Evolutionary conservation across 2,329 filamentous ascomycete species (phyloP).

Genomic region (Microcyclospora tardicrescens): DNA sequence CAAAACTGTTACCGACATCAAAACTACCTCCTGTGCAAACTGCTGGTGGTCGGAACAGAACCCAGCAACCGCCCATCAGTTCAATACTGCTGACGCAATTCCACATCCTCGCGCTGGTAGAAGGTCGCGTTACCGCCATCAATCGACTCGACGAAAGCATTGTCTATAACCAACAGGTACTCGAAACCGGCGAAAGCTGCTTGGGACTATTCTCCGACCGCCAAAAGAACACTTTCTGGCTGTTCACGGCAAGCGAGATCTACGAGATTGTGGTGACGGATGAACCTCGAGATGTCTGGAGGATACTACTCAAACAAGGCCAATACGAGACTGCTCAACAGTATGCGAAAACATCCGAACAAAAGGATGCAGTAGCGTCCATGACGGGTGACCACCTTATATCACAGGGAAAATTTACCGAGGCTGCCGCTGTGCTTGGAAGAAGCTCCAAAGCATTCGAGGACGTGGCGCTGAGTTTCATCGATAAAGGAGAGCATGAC

Average conservation of each 20-base stretch:
- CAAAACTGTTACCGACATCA: conserved; percentile 62
- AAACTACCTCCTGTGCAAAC: conserved; percentile 59
- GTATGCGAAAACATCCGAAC: conserved; percentile 64
- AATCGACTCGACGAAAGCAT: conserved; percentile 77
- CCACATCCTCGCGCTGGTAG: conserved; percentile 76
- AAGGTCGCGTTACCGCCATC: conserved; percentile 68
- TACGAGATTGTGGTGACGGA: conserved; percentile 86
- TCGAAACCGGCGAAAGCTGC: conserved; percentile 64
- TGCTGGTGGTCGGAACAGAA: conserved; percentile 49
- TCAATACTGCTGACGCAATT: conserved; percentile 83
- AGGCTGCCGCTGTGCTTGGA: conserved; percentile 83
- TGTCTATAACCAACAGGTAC: conserved; percentile 76
- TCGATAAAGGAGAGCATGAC: conserved; percentile 81
- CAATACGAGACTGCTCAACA: conserved; percentile 80
- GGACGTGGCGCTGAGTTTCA: conserved; percentile 80
- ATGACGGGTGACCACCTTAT: conserved; percentile 84
- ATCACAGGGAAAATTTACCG: conserved; percentile 64
- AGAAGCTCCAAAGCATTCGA: conserved; percentile 96
- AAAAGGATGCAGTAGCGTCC: conserved; percentile 84
- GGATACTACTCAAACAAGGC: conserved; percentile 74
- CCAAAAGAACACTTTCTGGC: conserved; percentile 95
- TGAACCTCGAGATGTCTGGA: conserved; percentile 88
- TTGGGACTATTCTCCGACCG: conserved; percentile 80
- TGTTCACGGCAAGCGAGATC: conserved; percentile 82
- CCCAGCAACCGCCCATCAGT: conserved; percentile 58